phyloP scores from a whole-genome alignment of 2,329 filamentous ascomycete species.

The Emmonsiellopsis sp. region DNA sequence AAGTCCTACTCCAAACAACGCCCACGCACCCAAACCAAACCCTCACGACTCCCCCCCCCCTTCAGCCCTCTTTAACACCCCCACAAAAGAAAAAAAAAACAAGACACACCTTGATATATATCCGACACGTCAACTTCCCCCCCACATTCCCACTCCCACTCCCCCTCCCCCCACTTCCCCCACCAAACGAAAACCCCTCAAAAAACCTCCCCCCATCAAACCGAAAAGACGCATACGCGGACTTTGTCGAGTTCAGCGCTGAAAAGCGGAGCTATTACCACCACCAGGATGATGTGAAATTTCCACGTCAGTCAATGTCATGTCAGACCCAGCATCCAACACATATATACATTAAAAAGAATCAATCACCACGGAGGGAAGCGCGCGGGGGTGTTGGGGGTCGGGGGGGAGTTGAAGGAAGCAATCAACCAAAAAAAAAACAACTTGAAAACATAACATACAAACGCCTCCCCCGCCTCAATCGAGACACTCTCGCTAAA shows the following conservation, averaged over 20 bases:
- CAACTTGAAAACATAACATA: conserved; percentile 23
- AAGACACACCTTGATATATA: conserved; percentile 45
- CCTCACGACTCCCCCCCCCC: no score
- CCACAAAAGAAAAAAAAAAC: background rate
- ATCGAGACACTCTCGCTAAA: conserved; percentile 56
- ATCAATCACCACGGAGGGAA: background rate
- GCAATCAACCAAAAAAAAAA: background rate
- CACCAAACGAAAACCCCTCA: conserved; percentile 46
- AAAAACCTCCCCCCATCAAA: conserved; percentile 50
- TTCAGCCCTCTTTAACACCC: no score
- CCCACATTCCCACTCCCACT: conserved; percentile 22
- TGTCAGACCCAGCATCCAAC: conserved; percentile 1
- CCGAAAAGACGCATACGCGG: conserved; percentile 53
- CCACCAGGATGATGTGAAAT: background rate
- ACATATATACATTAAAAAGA: background rate
- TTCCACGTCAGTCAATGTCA: conserved; percentile 8
- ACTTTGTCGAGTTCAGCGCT: conserved; percentile 54
- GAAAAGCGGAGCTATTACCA: conserved; percentile 47
- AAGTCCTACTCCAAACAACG: background rate
- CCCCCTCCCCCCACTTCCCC: conserved; percentile 17
- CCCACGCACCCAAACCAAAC: no score
- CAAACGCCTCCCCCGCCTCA: conserved; percentile 51
- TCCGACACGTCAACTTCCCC: conserved; percentile 49
- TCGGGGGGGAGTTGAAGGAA: conserved; percentile 2
- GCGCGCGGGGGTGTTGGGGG: no score